Conservation (phyloP, 116 monocot species). For the Dioscorea cayenensis region DNA sequence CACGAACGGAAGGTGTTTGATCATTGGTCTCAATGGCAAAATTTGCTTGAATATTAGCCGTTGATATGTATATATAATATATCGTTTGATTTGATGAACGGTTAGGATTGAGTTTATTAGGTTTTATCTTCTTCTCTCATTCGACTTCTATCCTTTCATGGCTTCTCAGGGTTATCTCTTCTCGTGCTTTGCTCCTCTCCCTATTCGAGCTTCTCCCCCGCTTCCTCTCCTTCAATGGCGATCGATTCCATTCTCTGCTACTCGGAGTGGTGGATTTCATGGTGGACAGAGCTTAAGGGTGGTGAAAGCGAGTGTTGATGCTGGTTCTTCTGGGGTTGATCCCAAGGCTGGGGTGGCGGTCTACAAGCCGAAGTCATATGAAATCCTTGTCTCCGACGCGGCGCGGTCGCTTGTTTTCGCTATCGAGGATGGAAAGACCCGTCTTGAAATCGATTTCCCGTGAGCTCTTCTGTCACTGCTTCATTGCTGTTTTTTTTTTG, state of each 20-base stretch:
- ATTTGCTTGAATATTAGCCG: neutral
- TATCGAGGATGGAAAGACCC: slow-evolving; percentile 79
- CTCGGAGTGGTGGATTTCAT: neutral
- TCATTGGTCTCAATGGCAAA: neutral
- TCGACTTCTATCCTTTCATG: neutral
- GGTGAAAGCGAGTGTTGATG: neutral
- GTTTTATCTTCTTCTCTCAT: neutral
- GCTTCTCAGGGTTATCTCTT: neutral
- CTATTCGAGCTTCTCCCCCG: neutral
- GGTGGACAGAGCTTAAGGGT: neutral
- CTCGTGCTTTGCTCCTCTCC: neutral
- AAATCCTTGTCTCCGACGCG: slow-evolving; percentile 80
- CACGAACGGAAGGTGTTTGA: neutral
- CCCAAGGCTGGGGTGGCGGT: slow-evolving; percentile 64
- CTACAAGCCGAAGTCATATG: slow-evolving; percentile 89
- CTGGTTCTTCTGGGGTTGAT: slow-evolving; percentile 1
- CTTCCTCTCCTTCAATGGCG: slow-evolving; percentile 2
- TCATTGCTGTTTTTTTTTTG: neutral
- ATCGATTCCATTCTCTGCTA: neutral
- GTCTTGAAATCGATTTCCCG: slow-evolving; percentile 99
- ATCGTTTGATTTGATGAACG: neutral
- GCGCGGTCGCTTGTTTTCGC: slow-evolving; percentile 60
- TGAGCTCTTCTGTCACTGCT: slow-evolving; percentile 16
- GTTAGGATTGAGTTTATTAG: neutral
- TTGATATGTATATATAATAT: neutral